Evolutionary conservation across 2,329 filamentous ascomycete genomes (phyloP), one percentile per base, ranked within the genome.

Genomic region (Cercospora nicotianae): DNA sequence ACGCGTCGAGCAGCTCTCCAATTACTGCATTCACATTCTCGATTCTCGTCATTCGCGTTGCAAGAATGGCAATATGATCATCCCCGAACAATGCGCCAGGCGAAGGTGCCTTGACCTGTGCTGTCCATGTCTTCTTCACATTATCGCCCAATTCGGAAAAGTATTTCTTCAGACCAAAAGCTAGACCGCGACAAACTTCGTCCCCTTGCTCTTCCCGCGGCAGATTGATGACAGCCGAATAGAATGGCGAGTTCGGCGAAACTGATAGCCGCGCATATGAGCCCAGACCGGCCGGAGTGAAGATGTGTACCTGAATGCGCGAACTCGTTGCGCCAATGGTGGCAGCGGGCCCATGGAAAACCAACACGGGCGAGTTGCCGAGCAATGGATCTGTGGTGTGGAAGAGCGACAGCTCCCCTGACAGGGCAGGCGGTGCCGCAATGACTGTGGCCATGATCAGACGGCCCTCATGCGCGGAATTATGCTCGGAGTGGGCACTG

Each of bases 121-220:
- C 80, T 63, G 84, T 88, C 79, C 96, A 86, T 69, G 88, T 86
- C 74, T 84, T 85, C 83, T 93, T 96, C 77, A 93, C 90, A 42
- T 86, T 83, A 64, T 91, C 87, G 23, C 94, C 89, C 63, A 99
- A 85, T 80, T 98, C 94, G 69, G 87, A 87, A 78, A 97, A 98
- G 84, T 97, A 99, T 79, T 96, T 97, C 83, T 90, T 91, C 73
- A 99, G 85, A 66, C 92, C 93, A 80, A 98, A 96, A 59, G 94
- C 95, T 65, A 99, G 86, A 18, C 91, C 95, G 57, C 95, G 90
- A 80, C 91, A 96, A 72, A 96, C 86, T 80, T 98, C 94, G 79
- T 98, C 94, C 75, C 94, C 94, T 83, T 98, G 95, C 80, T 94
- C 93, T 78, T 97, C 94, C 77, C 93, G 90, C 51, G 95, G 93